phyloP scores from a whole-genome alignment of 352 stramenopile genomes.

The Blastocystis sp. region DNA sequence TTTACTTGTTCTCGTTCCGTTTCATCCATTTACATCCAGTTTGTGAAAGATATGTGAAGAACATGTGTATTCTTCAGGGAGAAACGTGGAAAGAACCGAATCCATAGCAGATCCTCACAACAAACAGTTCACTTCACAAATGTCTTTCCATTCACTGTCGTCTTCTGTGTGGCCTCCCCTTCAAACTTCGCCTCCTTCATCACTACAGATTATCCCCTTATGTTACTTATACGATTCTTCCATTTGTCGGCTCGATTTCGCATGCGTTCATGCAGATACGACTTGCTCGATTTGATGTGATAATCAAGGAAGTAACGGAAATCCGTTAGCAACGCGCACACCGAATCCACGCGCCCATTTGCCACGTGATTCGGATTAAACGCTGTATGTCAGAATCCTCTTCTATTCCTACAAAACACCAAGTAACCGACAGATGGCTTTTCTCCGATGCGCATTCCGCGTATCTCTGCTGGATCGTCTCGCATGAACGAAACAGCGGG shows the following conservation, averaged over 20 bases:
- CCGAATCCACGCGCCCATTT: not conserved
- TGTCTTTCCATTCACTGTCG: constrained; percentile 38
- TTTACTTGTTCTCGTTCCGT: not conserved
- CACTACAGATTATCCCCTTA: not conserved
- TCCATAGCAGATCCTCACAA: not conserved
- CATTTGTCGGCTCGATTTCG: constrained; percentile 22
- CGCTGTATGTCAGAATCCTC: not conserved
- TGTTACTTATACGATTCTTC: not conserved
- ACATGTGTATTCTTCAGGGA: not conserved
- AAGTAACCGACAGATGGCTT: constrained; percentile 32
- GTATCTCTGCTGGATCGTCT: constrained; percentile 11
- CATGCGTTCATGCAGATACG: constrained; percentile 30
- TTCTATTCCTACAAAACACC: not conserved
- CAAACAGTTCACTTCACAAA: not conserved
- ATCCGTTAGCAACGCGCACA: not conserved
- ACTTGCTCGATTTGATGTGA: constrained; percentile 31
- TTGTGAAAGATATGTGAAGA: not conserved
- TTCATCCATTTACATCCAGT: too few relatives aligned
- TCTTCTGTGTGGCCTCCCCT: not conserved
- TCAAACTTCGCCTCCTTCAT: constrained; percentile 14
- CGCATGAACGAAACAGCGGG: constrained; percentile 2
- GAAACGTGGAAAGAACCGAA: not conserved
- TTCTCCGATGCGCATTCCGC: not conserved
- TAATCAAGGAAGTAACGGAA: constrained; percentile 47
- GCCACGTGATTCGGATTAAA: constrained; percentile 3